Evolutionary conservation across 169 alveolate species (phyloP), one percentile per base, ranked within the genome.

Genomic region (Plasmodium inui): DNA sequence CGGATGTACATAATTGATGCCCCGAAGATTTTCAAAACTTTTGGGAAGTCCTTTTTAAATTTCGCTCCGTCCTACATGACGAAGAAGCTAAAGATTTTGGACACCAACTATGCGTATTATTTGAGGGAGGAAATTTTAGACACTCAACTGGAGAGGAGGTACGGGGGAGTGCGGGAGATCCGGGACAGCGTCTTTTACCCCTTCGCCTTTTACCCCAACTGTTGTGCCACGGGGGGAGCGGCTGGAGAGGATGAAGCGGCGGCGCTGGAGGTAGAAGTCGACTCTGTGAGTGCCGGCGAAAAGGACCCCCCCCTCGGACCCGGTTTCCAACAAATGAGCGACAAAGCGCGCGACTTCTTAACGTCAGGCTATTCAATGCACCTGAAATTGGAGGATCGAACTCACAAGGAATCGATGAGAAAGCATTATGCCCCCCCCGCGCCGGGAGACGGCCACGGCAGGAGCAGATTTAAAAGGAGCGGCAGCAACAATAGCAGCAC

Each of bases 1-100:
- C 84, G 90, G 30, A 88, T 95, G 90, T 95, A 84, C 57, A 82
- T 95, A 46, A 82, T 95, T n/a, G 89, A 95, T 61, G 92, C 96
- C 4, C 96, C 96, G 14, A 95, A 92, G 37, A 26, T 95, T 26
- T 85, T 95, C 32, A 95, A 92, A 53, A 80, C 95, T 19, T 81
- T 95, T 85, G 93, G 95, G 22, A 92, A 76, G 72, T 81, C 96
- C 28, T 81, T 95, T 67, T 82, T 79, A 82, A 82, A 57, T 53
- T 89, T 95, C 32, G 93, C 95, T 61, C 96, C 96, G 1, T 79
- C 90, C 46, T 82, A 94, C 19, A 90, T 86, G 82, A 92, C 92
- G 3, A 82, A 95, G 46, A 95, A 95, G 81, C 89, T 95, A 72
- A 82, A 92, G 61, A 90, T 95, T 30, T 76, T 95, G 74, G 94